Evolutionary conservation across 176 grass and related monocot genomes (phyloP).

Genomic region (Echinochloa phyllopogon): DNA sequence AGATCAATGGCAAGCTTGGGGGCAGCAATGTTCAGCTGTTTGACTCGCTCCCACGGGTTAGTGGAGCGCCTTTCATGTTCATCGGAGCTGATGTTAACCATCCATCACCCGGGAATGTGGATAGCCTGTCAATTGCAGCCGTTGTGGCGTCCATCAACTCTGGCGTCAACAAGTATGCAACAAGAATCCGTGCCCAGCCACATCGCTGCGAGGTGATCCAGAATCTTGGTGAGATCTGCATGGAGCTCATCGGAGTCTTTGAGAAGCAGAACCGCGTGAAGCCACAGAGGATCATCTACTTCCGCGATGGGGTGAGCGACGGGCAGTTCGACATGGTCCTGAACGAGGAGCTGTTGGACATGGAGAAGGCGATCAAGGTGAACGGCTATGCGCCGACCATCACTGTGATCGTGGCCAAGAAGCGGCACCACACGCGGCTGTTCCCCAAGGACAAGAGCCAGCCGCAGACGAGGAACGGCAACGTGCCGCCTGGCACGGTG

Average conservation of each 20-base stretch:
- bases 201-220: constrained; percentile 54
- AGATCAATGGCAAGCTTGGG: constrained; percentile 71
- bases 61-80: constrained; percentile 54
- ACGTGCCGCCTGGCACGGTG: constrained; percentile 62
- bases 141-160: constrained; percentile 56
- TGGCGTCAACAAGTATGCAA: constrained; percentile 48
- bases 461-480: constrained; percentile 25
- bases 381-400: constrained; percentile 51
- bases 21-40: constrained; percentile 61
- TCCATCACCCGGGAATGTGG: constrained; percentile 45
- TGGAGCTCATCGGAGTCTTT: constrained; percentile 47
- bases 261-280: constrained; percentile 30
- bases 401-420: constrained; percentile 66
- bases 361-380: constrained; percentile 35
- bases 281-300: constrained; percentile 63
- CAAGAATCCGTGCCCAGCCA: constrained; percentile 49
- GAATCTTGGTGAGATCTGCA: constrained; percentile 40
- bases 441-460: constrained; percentile 41
- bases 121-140: constrained; percentile 61
- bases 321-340: constrained; percentile 62
- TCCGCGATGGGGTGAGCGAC: constrained; percentile 69
- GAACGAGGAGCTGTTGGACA: constrained; percentile 49
- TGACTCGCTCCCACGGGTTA: constrained; percentile 44
- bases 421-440: constrained; percentile 62
- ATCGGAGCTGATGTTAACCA: constrained; percentile 73